phyloP scores from a whole-genome alignment of 1,284 basidiomycete species.

The Garcileccinum viscosum region DNA sequence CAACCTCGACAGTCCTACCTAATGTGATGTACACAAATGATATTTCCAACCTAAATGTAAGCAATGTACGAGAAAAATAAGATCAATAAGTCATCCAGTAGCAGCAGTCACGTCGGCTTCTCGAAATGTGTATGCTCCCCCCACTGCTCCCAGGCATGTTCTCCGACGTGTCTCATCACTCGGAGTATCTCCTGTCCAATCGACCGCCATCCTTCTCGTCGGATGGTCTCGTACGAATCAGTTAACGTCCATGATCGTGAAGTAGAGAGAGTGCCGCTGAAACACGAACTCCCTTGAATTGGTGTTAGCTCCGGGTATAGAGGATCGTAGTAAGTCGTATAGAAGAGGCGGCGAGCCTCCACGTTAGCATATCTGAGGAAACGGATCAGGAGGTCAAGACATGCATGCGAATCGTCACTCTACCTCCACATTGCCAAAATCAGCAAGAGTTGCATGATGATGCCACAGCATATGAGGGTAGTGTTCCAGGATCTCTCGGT shows the following conservation, averaged over 20 bases:
- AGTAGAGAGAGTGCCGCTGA: slow-evolving; percentile 27
- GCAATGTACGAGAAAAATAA: slow-evolving; percentile 17
- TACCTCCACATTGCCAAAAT: slow-evolving; percentile 46
- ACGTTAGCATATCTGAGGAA: slow-evolving; percentile 45
- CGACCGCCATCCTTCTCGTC: slow-evolving; percentile 36
- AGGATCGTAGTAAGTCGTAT: slow-evolving; percentile 74
- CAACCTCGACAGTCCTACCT: not conserved
- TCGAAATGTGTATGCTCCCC: slow-evolving; percentile 37
- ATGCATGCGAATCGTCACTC: not conserved
- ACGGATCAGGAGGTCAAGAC: slow-evolving; percentile 3
- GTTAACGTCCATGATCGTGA: slow-evolving; percentile 36
- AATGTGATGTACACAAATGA: slow-evolving; percentile 22
- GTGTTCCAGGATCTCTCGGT: slow-evolving; percentile 30
- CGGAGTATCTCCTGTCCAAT: slow-evolving; percentile 32
- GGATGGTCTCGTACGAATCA: slow-evolving; percentile 38
- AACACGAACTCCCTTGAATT: slow-evolving; percentile 28
- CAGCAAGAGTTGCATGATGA: slow-evolving; percentile 42
- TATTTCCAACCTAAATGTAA: slow-evolving; percentile 19
- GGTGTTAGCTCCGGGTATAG: slow-evolving; percentile 70
- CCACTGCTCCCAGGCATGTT: slow-evolving; percentile 40
- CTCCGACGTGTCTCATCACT: slow-evolving; percentile 29
- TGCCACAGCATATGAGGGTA: slow-evolving; percentile 29
- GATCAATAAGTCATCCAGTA: slow-evolving; percentile 20
- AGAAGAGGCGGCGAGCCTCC: slow-evolving; percentile 52
- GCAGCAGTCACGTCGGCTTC: slow-evolving; percentile 36